These are phyloP conservation scores for Anethum foeniculum DNA, from an alignment of 140 eudicot genomes.

Conservation along the genomic window DNA sequence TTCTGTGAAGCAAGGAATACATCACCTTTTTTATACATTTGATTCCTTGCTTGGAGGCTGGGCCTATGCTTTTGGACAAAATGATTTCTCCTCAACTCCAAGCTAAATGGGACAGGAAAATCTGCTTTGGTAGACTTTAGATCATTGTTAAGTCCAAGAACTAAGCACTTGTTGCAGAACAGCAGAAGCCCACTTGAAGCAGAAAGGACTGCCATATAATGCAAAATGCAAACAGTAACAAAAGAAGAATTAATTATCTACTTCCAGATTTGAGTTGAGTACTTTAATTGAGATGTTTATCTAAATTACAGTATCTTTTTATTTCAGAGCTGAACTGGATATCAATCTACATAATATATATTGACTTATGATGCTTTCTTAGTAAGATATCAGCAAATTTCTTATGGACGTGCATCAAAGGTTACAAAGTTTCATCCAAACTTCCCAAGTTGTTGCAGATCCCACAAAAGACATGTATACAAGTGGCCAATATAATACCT, in stretches of 20 bases:
- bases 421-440: neutral
- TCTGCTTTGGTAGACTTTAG: neutral
- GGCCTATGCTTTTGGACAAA: neutral
- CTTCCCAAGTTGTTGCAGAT: neutral
- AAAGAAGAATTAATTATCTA: neutral
- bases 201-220: neutral
- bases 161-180: neutral
- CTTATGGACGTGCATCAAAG: neutral
- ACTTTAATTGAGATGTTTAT: neutral
- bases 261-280: neutral
- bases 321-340: neutral
- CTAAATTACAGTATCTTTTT: neutral
- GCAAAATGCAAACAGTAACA: neutral
- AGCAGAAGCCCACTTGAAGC: neutral
- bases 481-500: neutral
- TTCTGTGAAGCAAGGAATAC: constrained; percentile 55
- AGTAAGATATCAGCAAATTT: neutral
- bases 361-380: neutral
- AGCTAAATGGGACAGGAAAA: neutral
- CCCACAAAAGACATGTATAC: neutral
- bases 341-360: neutral
- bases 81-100: neutral
- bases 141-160: neutral
- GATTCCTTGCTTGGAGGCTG: constrained; percentile 15
- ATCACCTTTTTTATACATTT: neutral